These are phyloP conservation scores for Talaromyces sp. DNA, from an alignment of 2,329 filamentous ascomycete species.

Conservation along the genomic window DNA sequence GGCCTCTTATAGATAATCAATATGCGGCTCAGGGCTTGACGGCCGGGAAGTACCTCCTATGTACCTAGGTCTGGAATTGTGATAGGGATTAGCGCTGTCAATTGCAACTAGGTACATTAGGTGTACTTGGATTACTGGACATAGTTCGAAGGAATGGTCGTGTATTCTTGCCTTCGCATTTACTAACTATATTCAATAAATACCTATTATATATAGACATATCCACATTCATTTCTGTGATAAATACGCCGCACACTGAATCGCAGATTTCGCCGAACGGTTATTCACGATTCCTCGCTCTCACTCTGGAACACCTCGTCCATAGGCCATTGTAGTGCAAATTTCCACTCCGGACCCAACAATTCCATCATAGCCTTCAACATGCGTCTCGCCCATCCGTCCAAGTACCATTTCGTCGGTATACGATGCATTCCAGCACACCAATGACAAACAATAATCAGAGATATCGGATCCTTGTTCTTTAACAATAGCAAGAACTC, in stretches of 20 bases:
- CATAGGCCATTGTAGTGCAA: conserved; percentile 18
- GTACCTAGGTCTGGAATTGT: neutral
- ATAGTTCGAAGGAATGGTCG: neutral
- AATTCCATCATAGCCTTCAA: conserved; percentile 17
- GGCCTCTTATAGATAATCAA: neutral
- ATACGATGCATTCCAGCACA: conserved; percentile 18
- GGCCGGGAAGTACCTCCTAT: neutral
- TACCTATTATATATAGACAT: neutral
- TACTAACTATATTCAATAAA: neutral
- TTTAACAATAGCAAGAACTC: conserved; percentile 16
- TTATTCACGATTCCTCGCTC: neutral
- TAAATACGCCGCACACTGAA: neutral
- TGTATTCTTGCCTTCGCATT: neutral
- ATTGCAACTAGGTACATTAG: neutral
- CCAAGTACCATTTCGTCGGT: conserved; percentile 14
- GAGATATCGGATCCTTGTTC: conserved; percentile 16
- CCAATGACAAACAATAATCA: conserved; percentile 20
- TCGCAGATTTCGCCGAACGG: neutral
- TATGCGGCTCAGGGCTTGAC: neutral
- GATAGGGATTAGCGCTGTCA: neutral
- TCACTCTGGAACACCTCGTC: conserved; percentile 9
- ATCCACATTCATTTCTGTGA: neutral
- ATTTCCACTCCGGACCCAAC: conserved; percentile 16
- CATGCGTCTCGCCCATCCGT: conserved; percentile 19
- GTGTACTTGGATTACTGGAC: neutral